Base-by-base conservation (phyloP, 176 grass and related monocot genomes). In the Paspalum notatum region DNA sequence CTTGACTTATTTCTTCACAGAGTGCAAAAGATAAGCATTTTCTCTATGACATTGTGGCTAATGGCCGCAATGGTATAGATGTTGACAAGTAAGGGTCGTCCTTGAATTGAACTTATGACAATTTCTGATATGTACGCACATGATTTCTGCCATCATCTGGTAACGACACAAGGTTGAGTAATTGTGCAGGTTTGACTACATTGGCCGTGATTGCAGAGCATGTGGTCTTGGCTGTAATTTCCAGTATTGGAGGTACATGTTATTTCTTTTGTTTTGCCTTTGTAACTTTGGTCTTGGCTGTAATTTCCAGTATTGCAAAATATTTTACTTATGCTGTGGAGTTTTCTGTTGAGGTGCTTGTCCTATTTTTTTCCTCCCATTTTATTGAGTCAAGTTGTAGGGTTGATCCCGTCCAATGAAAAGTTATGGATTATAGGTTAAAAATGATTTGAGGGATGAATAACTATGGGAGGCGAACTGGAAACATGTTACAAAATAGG, bases 1-100 rank as follows among this genome's bases (percentile, higher is more conserved):
- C 20, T 58, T 80, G 63, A 80, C 18, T 73, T 83, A 43, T 57
- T 80, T 87, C 32, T 71, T 44, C 40, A 98, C 40, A 98, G 95
- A 81, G 86, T 87, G 82, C 68, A 51, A 94, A 91, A 80, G 92
- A 98, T 58, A 98, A 98, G 53, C 63, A 40, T 54, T 98, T 98
- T 80, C 87, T 98, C 42, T 98, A 98, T 87, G 95, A 98, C 81
- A 98, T 98, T 84, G 95, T 98, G 85, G 95, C 95, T 71, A 98
- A 98, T 86, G 95, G 95, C 45, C 88, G 90, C 81, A 98, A 91
- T 64, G 95, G 95, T 55, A 98, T 98, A 83, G 95, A 98, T 87
- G 95, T 98, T 79, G 95, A 98, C 83, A 98, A 98, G 95, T 98
- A 85, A 71, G 85, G 50, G 40, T 37, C 22, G 80, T 62, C 62